These are phyloP conservation scores for Suaeda aralocaspica DNA, from an alignment of 148 eudicot species.

Conservation along the genomic window DNA sequence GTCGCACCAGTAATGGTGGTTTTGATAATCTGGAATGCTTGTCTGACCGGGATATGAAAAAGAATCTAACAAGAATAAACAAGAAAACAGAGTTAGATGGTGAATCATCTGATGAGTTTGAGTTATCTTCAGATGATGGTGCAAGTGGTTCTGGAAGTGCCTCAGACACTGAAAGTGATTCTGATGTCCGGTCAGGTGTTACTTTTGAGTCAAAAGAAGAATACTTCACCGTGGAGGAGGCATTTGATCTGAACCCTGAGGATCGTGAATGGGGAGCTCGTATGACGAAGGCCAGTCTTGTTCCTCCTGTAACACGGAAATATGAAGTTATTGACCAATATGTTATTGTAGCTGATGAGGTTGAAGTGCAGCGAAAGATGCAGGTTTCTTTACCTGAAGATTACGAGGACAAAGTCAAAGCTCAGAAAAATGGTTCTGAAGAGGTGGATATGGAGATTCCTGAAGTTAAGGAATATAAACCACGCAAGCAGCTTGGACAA, in stretches of 20 bases:
- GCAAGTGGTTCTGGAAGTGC: conserved; percentile 54
- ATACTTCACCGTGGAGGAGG: conserved; percentile 46
- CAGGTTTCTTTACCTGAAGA: conserved; percentile 82
- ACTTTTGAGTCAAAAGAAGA: conserved; percentile 49
- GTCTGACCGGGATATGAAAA: conserved; percentile 70
- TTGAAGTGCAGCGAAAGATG: conserved; percentile 87
- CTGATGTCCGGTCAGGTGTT: conserved; percentile 51
- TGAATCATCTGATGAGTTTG: conserved; percentile 76
- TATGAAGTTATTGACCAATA: conserved; percentile 83
- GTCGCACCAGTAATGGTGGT: conserved; percentile 46
- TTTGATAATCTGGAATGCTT: conserved; percentile 56
- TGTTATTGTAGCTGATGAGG: conserved; percentile 84
- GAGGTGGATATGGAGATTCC: conserved; percentile 97
- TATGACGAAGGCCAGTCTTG: conserved; percentile 97
- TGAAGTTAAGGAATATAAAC: conserved; percentile 88
- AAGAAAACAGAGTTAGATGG: conserved; percentile 61
- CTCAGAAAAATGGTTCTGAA: conserved; percentile 82
- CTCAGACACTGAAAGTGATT: conserved; percentile 72
- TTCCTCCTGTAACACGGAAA: conserved; percentile 96
- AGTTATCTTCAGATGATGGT: conserved; percentile 57
- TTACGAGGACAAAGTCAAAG: conserved; percentile 68
- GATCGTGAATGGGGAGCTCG: conserved; percentile 99
- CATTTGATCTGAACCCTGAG: conserved; percentile 58
- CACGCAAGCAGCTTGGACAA: conserved; percentile 82
- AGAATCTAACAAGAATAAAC: conserved; percentile 52